Evolutionary conservation across 2,329 filamentous ascomycete species (phyloP), one percentile per base, ranked within the genome.

Genomic region (Aspergillus sp.): DNA sequence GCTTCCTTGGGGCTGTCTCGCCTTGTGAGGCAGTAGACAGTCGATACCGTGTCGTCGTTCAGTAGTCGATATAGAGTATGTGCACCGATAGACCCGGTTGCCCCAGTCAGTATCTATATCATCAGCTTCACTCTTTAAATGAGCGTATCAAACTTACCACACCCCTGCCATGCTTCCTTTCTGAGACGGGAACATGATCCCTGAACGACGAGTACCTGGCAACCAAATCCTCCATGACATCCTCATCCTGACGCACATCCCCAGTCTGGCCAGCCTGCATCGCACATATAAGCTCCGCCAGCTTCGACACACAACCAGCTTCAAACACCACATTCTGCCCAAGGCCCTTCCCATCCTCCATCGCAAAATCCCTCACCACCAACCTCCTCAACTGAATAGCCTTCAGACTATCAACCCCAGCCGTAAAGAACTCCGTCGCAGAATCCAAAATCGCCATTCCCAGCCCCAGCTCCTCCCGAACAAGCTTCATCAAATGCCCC

Each of bases 321-420:
- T 81, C 79, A 50, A 79, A 81, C 5, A 80, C 70, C 5, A 76
- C 66, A 54, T 81, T 81, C 7, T 69, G 70, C 3, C 71, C 43
- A 31, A 77, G 59, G 60, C 44, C 14, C 8, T 70, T 58, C 17
- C 65, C 61, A 19, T 68, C 68, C 2, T 35, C 57, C 8, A 81
- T 63, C 12, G 75, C 69, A 14, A 81, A 70, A 23, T 75, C 65
- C 15, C 72, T 66, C 37, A 78, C 66, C 23, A 82, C 69, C 3
- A 79, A 55, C 4, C 77, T 70, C 19, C 79, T 74, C 2, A 79
- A 60, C n/a, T 80, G 76, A 14, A 78, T 77, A 2, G 78, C 78
- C 17, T 78, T 77, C 9, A 81, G 64, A 57, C 78, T 81, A 61
- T 82, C 79, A 17, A 82, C 61, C 0, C 79, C 80, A 0, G 72